Evolutionary conservation across 2,329 filamentous ascomycete genomes (phyloP).

Genomic region (Torrubiella hemipterigena): DNA sequence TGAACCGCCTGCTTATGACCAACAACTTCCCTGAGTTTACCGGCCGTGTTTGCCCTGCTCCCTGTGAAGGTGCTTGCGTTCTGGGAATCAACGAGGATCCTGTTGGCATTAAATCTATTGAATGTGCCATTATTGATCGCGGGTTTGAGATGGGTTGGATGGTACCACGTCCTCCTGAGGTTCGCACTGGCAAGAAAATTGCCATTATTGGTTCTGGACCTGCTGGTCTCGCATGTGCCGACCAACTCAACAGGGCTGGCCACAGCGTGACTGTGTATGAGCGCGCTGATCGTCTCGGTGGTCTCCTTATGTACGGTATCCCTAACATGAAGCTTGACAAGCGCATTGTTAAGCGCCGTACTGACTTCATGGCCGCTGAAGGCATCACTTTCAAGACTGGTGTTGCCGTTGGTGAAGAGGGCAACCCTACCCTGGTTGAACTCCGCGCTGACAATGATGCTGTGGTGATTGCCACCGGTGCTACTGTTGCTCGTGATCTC

Average conservation of each 20-base stretch:
- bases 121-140: constrained; percentile 94
- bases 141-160: constrained; percentile 99
- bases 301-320: constrained; percentile 95
- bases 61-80: constrained; percentile 92
- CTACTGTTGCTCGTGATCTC: constrained; percentile 84
- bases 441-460: constrained; percentile 67
- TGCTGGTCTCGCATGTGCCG: constrained; percentile 77
- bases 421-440: constrained; percentile 48
- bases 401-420: constrained; percentile 65
- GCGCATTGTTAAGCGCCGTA: constrained; percentile 87
- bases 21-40: constrained; percentile 99
- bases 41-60: constrained; percentile 89
- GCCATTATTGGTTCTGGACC: constrained; percentile 88
- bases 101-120: constrained; percentile 96
- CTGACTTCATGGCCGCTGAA: constrained; percentile 88
- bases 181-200: constrained; percentile 77
- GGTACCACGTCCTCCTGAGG: constrained; percentile 66
- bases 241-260: constrained; percentile 88
- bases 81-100: constrained; percentile 95
- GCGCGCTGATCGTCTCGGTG: constrained; percentile 80
- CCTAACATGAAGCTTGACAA: constrained; percentile 99
- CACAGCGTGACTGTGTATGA: constrained; percentile 86
- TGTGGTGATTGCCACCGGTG: constrained; percentile 83
- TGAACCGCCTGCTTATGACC: constrained; percentile 86
- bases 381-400: constrained; percentile 74